Evolutionary conservation across 257 asterid species (phyloP), one percentile per base, ranked within the genome.

Genomic region (Plantago elongata): DNA sequence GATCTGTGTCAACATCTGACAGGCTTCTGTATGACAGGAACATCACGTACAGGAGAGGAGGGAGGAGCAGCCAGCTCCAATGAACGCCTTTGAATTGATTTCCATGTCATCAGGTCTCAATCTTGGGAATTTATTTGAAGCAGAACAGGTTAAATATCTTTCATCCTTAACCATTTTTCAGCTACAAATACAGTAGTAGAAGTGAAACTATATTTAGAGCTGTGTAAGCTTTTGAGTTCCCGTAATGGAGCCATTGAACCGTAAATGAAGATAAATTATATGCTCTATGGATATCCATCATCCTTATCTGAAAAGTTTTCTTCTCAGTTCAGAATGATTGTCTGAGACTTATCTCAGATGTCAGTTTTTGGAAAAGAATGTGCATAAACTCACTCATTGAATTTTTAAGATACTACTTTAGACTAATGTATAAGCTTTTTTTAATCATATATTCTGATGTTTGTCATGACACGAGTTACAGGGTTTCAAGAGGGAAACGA

Each of bases 401-500:
- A 51, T 9, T 18, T 18, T 4, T 18, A 10, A 9, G 5, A 7
- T 51, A 27, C 17, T 15, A 51, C 56, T 16, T 51, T 51, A 51
- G 13, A 8, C 12, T 51, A 14, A 16, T 5, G 17, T 14, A 49
- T 5, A 49, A 14, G 27, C 5, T 18, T 13, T 2, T 52, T 22
- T 22, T 17, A 29, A 14, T 22, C 40, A 52, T 52, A 15, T 15
- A 54, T 54, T 15, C 17, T 29, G 29, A 9, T 54, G 43, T 40
- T 54, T 54, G 59, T 54, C 15, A 29, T 54, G 59, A 40, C 5
- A 5, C 59, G 2, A 16, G 1, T 27, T 60, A 65, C 73, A 90
- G 97, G 97, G 71, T 54, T 83, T 83, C 81, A 90, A 87, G 77
- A 81, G 79, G 78, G 97, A 90, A 76, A 87, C 97, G 1, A 80